These are phyloP conservation scores for Debaryomycetaceae sp. DNA, from an alignment of 1,139 yeast species.

Conservation along the genomic window DNA sequence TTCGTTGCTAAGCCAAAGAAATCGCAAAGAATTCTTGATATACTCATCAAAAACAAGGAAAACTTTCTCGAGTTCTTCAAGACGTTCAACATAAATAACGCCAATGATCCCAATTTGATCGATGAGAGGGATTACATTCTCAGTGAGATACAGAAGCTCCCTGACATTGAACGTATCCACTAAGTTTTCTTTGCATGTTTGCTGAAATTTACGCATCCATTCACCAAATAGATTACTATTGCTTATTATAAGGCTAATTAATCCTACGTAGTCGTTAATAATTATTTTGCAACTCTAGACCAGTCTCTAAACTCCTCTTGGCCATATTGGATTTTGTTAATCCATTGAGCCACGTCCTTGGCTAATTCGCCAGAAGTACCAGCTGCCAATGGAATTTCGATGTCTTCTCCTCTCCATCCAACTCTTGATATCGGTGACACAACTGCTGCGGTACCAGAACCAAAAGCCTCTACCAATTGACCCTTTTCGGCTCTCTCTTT, in stretches of 20 bases:
- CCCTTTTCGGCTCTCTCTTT: conserved; percentile 74
- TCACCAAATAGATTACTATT: neutral
- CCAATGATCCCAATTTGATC: conserved; percentile 63
- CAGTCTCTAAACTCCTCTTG: conserved; percentile 60
- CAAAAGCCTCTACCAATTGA: conserved; percentile 89
- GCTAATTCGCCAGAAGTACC: conserved; percentile 87
- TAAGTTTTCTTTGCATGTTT: conserved; percentile 4
- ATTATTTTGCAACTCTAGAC: conserved; percentile 46
- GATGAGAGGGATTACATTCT: conserved; percentile 83
- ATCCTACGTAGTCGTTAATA: neutral
- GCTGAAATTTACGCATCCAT: neutral
- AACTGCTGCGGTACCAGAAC: conserved; percentile 96
- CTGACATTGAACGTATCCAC: conserved; percentile 33
- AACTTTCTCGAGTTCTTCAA: conserved; percentile 69
- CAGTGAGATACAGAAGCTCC: conserved; percentile 68
- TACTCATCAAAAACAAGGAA: conserved; percentile 75
- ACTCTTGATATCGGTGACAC: conserved; percentile 90
- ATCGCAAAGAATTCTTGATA: conserved; percentile 73
- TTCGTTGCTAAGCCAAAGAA: conserved; percentile 95
- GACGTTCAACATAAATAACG: conserved; percentile 59
- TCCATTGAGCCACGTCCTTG: conserved; percentile 74
- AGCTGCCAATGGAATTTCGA: conserved; percentile 69
- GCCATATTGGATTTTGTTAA: conserved; percentile 87
- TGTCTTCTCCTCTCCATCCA: conserved; percentile 71
- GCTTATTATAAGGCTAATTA: neutral